Evolutionary conservation across 257 asterid species (phyloP), one percentile per base, ranked within the genome.

Genomic region (Salvia miltiorrhiza): DNA sequence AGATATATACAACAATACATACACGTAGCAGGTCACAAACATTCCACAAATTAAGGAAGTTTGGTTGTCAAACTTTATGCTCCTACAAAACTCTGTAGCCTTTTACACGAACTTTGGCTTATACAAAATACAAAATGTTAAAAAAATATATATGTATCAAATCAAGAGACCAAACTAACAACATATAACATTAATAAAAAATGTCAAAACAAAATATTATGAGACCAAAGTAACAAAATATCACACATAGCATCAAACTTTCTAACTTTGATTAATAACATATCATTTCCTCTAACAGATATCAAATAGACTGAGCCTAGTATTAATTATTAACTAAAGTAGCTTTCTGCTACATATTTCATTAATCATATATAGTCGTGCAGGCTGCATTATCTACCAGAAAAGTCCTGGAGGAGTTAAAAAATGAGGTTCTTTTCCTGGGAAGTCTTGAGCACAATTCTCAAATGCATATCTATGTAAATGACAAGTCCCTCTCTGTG

Each of bases 401-500:
- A 48, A 48, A 16, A 41, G 62, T 19, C 35, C 9, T 10, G 33
- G 4, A 28, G 9, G 43, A 76, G 47, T 70, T 76, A 24, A 45
- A 47, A 17, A 45, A 3, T n/a, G 77, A 76, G 76, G 56, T 56
- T 64, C n/a, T 12, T 32, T 23, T 64, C 30, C 30, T 37, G 55
- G 11, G 55, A 23, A 71, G 45, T 43, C 73, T 76, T 35, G 65
- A 39, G 63, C 20, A 55, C 41, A 24, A 54, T 26, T 11, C 61
- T 54, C 6, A 20, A 54, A 24, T 11, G 39, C 37, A 23, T 9
- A 77, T 93, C 37, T 26, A 9, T 43, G 93, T 93, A 17, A 93
- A 93, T 73, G 90, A 79, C n/a, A 78, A 78, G 78, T 32, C 70
- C 53, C 81, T 93, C 73, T 80, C 89, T 40, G 43, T 76, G 0